Base-by-base conservation (phyloP, 148 eudicot species). In the Amaranthus hypochondriacus region DNA sequence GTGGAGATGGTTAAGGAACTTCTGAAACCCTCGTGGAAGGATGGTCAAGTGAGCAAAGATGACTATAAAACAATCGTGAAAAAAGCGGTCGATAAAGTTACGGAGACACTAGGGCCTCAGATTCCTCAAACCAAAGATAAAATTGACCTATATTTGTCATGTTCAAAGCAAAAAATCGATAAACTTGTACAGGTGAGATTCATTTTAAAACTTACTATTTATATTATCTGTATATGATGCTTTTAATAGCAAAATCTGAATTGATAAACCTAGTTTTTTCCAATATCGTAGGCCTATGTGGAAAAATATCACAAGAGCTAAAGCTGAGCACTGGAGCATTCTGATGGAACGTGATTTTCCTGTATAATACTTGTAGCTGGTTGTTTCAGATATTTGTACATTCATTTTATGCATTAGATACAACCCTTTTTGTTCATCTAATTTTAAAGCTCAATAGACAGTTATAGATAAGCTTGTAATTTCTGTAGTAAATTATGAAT, bases 1-100 rank as follows among this genome's bases (percentile, higher is more conserved):
- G 89, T 88, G 39, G 98, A 94, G 78, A 87, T 84, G 79, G 96
- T 91, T 12, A 91, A 94, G 82, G 98, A 94, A 80, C 86, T 91
- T 67, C 54, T 94, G 56, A 94, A 87, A 70, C 98, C 98, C 5
- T 81, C 82, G 43, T 94, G 97, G 97, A 94, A 94, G 71, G 93
- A 88, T 83, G 97, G 98, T 12, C 83, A 84, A 48, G 80, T 94
- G 80, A 87, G 86, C 81, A 88, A 85, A 84, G 97, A 94, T 11
- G 87, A 86, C 48, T 86, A 87, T 81, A 94, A 94, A 73, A 77
- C 82, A 4, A 84, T 94, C 60, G 98, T 91, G 75, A 91, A 88
- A 78, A 94, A 91, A 72, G 97, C 86, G 56, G 97, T 94, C 53
- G 97, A 91, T 67, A 94, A 94, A 78, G 89, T 94, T 69, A 82